These are phyloP conservation scores for Fragaria vesca DNA, from an alignment of 306 rosid genomes.

Conservation along the genomic window DNA sequence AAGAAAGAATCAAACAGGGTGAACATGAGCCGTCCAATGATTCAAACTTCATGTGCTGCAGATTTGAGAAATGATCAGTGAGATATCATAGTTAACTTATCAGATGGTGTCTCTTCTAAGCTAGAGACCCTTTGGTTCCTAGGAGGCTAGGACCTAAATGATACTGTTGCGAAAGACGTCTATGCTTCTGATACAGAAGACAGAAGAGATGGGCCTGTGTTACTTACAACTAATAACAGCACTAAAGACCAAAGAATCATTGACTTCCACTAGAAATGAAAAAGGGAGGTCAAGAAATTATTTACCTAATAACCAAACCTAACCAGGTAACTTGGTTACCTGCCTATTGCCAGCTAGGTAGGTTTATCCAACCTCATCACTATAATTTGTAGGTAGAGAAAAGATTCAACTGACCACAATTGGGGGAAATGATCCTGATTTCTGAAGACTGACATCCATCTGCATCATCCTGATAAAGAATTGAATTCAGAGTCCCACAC, in stretches of 20 bases:
- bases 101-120: background rate
- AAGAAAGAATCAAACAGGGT: background rate
- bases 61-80: background rate
- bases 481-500: background rate
- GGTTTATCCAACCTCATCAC: background rate
- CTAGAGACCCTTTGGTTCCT: background rate
- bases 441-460: background rate
- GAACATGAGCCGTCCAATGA: background rate
- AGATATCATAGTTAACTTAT: background rate
- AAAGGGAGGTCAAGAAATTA: background rate
- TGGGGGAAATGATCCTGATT: background rate
- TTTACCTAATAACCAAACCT: background rate
- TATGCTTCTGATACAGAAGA: background rate
- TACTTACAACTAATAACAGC: background rate
- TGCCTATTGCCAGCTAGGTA: background rate
- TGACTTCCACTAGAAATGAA: background rate
- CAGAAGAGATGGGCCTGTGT: slow-evolving; percentile 6
- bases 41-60: slow-evolving; percentile 10
- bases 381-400: background rate
- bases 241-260: background rate
- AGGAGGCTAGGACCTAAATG: background rate
- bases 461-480: background rate
- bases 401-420: background rate
- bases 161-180: background rate
- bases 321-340: background rate